Conservation (phyloP, 345 rosid species). For the Aquilaria yunnanensis region DNA sequence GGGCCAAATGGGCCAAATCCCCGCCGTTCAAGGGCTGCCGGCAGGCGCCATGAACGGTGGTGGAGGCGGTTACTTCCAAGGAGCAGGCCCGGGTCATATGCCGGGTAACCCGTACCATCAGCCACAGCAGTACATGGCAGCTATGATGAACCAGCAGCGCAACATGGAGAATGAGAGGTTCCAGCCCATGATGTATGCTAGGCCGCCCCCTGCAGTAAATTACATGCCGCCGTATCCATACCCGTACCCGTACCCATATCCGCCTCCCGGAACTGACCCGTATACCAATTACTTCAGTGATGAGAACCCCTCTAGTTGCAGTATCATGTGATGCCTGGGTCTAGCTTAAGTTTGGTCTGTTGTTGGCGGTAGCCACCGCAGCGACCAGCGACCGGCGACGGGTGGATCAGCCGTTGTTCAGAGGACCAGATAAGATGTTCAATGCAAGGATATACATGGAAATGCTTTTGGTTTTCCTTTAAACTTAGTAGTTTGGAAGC, state of each 20-base stretch:
- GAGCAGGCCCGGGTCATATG: constrained; percentile 52
- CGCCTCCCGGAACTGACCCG: constrained; percentile 28
- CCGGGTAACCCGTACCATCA: constrained; percentile 60
- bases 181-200: constrained; percentile 92
- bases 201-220: constrained; percentile 79
- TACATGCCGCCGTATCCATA: constrained; percentile 59
- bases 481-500: too few relatives aligned
- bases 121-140: constrained; percentile 52
- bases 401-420: too few relatives aligned
- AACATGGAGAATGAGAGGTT: constrained; percentile 79
- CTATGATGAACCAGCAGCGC: constrained; percentile 86
- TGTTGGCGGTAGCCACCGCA: too few relatives aligned
- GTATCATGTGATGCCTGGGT: constrained; percentile 52
- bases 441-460: too few relatives aligned
- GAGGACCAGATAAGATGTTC: too few relatives aligned
- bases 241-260: constrained; percentile 27
- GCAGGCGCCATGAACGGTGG: constrained; percentile 43
- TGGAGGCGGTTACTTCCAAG: constrained; percentile 57
- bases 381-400: too few relatives aligned
- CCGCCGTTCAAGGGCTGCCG: constrained; percentile 82
- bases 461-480: too few relatives aligned
- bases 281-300: constrained; percentile 67
- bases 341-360: too few relatives aligned
- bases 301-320: constrained; percentile 90
- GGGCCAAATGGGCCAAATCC: constrained; percentile 33